Evolutionary conservation across 2,329 filamentous ascomycete species (phyloP).

Genomic region (Teratosphaeria pseudoeucalypti): DNA sequence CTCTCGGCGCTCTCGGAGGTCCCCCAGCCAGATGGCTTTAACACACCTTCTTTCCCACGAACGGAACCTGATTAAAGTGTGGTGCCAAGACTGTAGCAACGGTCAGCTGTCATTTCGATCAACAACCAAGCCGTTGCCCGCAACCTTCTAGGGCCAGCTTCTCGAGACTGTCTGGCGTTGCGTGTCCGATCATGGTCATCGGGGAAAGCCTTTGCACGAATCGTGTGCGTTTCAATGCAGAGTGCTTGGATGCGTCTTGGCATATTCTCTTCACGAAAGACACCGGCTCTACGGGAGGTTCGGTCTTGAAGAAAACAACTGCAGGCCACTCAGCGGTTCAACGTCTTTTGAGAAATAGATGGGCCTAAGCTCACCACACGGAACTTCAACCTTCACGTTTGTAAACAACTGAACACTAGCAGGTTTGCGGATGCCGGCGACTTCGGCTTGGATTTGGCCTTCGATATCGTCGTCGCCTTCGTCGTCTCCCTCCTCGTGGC

Average conservation of each 20-base stretch:
- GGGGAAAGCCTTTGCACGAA: constrained; percentile 53
- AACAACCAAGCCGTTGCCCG: background rate
- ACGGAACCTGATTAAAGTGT: constrained; percentile 49
- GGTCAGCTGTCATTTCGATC: background rate
- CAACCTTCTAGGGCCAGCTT: constrained; percentile 45
- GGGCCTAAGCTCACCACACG: constrained; percentile 35
- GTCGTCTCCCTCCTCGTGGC: constrained; percentile 27
- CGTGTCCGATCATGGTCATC: constrained; percentile 51
- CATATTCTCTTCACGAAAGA: constrained; percentile 50
- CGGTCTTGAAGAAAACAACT: constrained; percentile 51
- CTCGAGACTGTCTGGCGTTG: constrained; percentile 57
- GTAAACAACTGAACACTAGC: constrained; percentile 40
- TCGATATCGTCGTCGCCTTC: constrained; percentile 52
- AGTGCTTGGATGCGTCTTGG: constrained; percentile 41
- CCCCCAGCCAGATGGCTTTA: background rate
- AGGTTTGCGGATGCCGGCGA: constrained; percentile 51
- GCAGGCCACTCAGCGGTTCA: constrained; percentile 9
- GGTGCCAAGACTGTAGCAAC: constrained; percentile 45
- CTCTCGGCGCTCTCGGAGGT: background rate
- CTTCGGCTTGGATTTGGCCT: constrained; percentile 58
- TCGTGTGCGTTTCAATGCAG: constrained; percentile 43
- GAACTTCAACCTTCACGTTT: constrained; percentile 44
- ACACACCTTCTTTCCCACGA: constrained; percentile 42
- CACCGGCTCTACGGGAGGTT: constrained; percentile 48
- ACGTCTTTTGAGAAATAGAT: background rate